phyloP scores from a whole-genome alignment of 208 protist species.

The Borovskyia barvae region DNA sequence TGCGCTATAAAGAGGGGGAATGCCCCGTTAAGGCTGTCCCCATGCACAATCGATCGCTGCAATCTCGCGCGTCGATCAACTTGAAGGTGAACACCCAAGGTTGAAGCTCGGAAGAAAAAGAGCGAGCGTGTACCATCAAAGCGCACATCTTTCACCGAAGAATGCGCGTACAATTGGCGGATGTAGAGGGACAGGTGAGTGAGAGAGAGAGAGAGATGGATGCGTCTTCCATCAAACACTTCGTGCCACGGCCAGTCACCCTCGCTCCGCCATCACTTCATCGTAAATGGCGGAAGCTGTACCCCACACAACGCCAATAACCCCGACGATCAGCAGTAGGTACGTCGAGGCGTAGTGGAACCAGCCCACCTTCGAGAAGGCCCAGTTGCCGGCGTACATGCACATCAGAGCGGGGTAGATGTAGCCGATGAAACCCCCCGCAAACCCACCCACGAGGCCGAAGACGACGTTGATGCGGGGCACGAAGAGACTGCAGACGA shows the following conservation, averaged over 20 bases:
- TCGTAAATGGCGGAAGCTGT: slow-evolving; percentile 50
- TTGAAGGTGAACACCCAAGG: no score
- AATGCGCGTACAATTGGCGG: no score
- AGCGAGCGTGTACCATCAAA: no score
- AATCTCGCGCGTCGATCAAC: no score
- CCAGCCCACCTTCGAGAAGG: slow-evolving; percentile 26
- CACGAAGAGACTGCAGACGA: slow-evolving; percentile 65
- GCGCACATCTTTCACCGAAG: no score
- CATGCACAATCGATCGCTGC: background rate
- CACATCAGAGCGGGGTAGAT: slow-evolving; percentile 71
- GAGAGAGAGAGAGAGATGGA: no score
- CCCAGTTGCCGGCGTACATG: slow-evolving; percentile 65
- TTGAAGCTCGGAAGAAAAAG: no score
- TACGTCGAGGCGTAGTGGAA: slow-evolving; percentile 53
- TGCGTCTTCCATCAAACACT: background rate
- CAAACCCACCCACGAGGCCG: slow-evolving; percentile 60
- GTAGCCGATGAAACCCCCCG: slow-evolving; percentile 66
- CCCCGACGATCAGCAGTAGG: slow-evolving; percentile 50
- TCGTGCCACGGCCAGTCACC: background rate
- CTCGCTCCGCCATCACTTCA: slow-evolving; percentile 4
- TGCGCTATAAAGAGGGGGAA: slow-evolving; percentile 1
- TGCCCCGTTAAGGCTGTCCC: background rate
- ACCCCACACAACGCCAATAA: slow-evolving; percentile 62
- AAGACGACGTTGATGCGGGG: slow-evolving; percentile 68
- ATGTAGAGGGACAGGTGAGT: no score